These are phyloP conservation scores for Danielia reshetovae DNA, from an alignment of 805 yeast species.

Conservation along the genomic window DNA sequence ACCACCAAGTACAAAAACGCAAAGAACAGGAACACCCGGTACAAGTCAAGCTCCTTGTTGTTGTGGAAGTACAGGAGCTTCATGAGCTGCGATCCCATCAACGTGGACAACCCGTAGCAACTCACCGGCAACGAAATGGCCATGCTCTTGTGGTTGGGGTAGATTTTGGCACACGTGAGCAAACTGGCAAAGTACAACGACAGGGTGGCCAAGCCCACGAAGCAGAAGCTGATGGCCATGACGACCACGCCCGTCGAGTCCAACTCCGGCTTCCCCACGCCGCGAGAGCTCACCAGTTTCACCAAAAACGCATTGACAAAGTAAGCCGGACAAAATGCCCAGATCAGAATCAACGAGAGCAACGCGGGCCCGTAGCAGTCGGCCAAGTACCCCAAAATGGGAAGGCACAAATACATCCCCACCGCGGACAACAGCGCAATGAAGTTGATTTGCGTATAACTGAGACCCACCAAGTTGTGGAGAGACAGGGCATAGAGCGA, in stretches of 20 bases:
- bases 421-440: slow-evolving; percentile 70
- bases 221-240: slow-evolving; percentile 47
- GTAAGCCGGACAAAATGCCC: slow-evolving; percentile 69
- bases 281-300: slow-evolving; percentile 4
- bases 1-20: slow-evolving; percentile 50
- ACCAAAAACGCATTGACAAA: slow-evolving; percentile 30
- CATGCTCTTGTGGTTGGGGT: slow-evolving; percentile 69
- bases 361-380: slow-evolving; percentile 83
- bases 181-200: slow-evolving; percentile 67
- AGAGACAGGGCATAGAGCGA: slow-evolving; percentile 75
- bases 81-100: slow-evolving; percentile 65
- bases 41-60: slow-evolving; percentile 39
- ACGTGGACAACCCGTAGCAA: slow-evolving; percentile 77
- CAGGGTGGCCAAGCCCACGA: slow-evolving; percentile 71
- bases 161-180: slow-evolving; percentile 81
- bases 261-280: slow-evolving; percentile 1
- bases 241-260: slow-evolving; percentile 37
- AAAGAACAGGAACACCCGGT: slow-evolving; percentile 50
- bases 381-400: slow-evolving; percentile 74
- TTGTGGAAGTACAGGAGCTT: slow-evolving; percentile 36
- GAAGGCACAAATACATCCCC: slow-evolving; percentile 84
- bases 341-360: slow-evolving; percentile 56
- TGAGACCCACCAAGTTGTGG: slow-evolving; percentile 51
- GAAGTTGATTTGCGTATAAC: slow-evolving; percentile 62
- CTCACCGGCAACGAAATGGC: slow-evolving; percentile 88